Evolutionary conservation across 208 protist species (phyloP), one percentile per base, ranked within the genome.

Genomic region (Endotrypanum monterogeii): DNA sequence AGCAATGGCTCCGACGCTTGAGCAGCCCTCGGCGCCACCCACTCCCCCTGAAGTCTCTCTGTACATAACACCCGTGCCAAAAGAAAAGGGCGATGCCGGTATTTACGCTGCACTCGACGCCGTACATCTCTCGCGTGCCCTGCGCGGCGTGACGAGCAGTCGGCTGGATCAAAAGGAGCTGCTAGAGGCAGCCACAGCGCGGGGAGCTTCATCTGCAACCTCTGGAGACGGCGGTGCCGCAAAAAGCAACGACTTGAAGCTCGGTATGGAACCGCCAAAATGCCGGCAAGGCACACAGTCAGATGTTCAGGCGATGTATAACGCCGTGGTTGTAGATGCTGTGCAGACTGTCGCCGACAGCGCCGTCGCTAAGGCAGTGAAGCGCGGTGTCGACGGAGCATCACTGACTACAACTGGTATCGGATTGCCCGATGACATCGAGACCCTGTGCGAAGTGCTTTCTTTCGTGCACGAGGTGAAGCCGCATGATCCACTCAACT

Each of bases 71-170:
- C 73, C 57, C 2, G 78, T 85, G 32, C 84, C 91, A 14, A 89
- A 89, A 41, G 44, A 79, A n/a, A 88, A 91, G 32, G 92, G 92
- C 2, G 92, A 96, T 69, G 84, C 89, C 39, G 89, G 91, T 37
- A 79, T 91, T 69, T 92, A 93, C 82, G 89, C 91, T 0, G 87
- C 91, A 7, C 84, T 96, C 51, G 80, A 87, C 54, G 91, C 91
- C n/a, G 82, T 87, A 32, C 75, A 79, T 4, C 74, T 96, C 1
- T 78, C 91, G 3, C 81, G 83, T 14, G 85, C 86, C 0, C 82
- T 96, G 3, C 87, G 77, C 61, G 89, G 91, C 32, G 83, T 82
- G n/a, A 88, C 91, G 0, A 72, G 86, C n/a, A 89, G 91, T 63
- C 79, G 85, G 7, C 78, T 90, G 2, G 51, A 66, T 11, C 76